A percentile compares a stretch with the other conserved stretches of the same genome.
Evolutionary conservation across 169 alveolate species (phyloP).

Genomic region (Plasmodium vivax): DNA sequence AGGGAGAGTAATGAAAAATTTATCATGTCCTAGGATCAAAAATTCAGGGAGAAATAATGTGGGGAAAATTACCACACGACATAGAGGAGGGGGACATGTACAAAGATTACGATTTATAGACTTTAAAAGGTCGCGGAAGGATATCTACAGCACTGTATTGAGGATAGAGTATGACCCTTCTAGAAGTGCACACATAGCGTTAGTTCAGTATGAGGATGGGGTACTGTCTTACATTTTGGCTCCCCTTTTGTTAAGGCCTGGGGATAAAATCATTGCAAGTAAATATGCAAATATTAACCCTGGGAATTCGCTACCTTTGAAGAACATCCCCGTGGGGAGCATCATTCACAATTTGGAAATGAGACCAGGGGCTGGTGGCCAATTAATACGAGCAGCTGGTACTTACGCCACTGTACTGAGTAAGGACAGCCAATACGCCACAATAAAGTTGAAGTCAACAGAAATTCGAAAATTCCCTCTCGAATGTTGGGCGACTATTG

Average conservation of each 20-base stretch:
- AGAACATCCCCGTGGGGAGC: slow-evolving; percentile 87
- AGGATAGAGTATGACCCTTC: slow-evolving; percentile 90
- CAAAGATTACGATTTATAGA: slow-evolving; percentile 91
- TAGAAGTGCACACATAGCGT: slow-evolving; percentile 88
- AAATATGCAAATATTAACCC: slow-evolving; percentile 89
- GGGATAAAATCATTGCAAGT: slow-evolving; percentile 89
- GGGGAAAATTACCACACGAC: slow-evolving; percentile 84
- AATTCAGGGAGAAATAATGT: slow-evolving; percentile 88
- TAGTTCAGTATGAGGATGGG: slow-evolving; percentile 92
- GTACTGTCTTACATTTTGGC: slow-evolving; percentile 91
- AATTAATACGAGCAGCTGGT: slow-evolving; percentile 90
- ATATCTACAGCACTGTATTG: slow-evolving; percentile 89
- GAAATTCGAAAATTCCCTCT: slow-evolving; percentile 89
- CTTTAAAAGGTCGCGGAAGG: slow-evolving; percentile 90
- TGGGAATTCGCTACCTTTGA: slow-evolving; percentile 90
- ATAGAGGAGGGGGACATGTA: slow-evolving; percentile 90
- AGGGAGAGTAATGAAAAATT: slow-evolving; percentile 86
- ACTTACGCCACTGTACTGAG: slow-evolving; percentile 85
- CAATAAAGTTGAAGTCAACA: slow-evolving; percentile 88
- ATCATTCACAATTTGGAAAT: slow-evolving; percentile 90
- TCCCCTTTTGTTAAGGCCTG: slow-evolving; percentile 89
- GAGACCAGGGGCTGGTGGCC: slow-evolving; percentile 92
- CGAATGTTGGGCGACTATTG: slow-evolving; percentile 92
- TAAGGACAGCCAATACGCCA: slow-evolving; percentile 87
- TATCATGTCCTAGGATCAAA: slow-evolving; percentile 85